Base-by-base conservation (phyloP, 2,329 filamentous ascomycete species). In the Colletotrichum sp. region DNA sequence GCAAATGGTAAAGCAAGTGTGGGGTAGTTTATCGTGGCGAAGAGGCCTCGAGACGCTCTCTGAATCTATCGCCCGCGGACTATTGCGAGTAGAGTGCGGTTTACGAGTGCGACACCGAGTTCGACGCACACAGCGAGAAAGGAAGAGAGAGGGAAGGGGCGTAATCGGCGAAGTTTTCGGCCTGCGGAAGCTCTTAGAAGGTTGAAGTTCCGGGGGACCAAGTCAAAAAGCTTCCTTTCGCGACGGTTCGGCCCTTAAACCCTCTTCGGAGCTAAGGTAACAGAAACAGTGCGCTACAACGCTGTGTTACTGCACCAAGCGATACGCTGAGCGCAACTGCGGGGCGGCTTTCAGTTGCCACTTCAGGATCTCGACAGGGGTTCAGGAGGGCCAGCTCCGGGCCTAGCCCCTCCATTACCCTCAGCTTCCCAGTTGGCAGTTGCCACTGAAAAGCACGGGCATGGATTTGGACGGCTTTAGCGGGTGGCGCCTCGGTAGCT, bases 181-280 rank as follows among this genome's bases (percentile, higher is more conserved):
- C 49, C 62, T 76, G 74, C 71, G 30, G 74, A 76, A 76, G 74
- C 74, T 73, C 64, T 59, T 76, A 71, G 74, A 76, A 76, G 59
- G 71, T 59, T 73, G 72, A 71, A 63, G 72, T 73, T 64, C 64
- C 65, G 57, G 49, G 74, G 59, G 62, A 64, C 64, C 70, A 63
- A 60, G 69, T 68, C 70, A 55, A 34, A 73, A 68, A 74, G 74
- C 70, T 76, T 74, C 68, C 71, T 39, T 72, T 69, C 34, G 59
- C 71, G 64, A 76, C 64, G 74, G 71, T 75, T 74, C 74, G 74
- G 74, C 64, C 70, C 74, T 74, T 68, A 74, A 71, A 72, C 70
- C 74, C 74, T 74, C 71, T 68, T 76, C 49, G 59, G 65, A 64
- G 39, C 73, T 59, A 76, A 64, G 39, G 70, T 59, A 76, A 68